phyloP scores from a whole-genome alignment of 2,329 filamentous ascomycete genomes.

The Mariannaea sp. region DNA sequence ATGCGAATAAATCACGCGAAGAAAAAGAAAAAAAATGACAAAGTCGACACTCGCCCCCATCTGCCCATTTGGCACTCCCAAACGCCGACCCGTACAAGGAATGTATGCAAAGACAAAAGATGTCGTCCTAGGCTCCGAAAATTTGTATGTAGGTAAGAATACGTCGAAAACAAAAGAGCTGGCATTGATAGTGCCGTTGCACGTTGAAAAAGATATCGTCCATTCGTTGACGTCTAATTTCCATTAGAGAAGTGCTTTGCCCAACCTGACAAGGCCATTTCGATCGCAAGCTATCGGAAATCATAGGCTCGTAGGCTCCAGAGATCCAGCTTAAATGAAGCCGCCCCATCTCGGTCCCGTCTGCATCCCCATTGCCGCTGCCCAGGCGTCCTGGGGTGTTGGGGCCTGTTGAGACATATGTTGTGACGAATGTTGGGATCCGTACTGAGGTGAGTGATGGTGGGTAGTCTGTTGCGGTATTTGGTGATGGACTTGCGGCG shows the following conservation, averaged over 20 bases:
- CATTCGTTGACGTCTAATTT: slow-evolving; percentile 23
- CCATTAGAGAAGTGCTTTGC: slow-evolving; percentile 17
- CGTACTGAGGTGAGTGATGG: background rate
- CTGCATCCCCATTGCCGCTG: slow-evolving; percentile 40
- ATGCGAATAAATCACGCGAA: slow-evolving; percentile 10
- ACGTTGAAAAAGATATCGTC: slow-evolving; percentile 18
- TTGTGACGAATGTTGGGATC: background rate
- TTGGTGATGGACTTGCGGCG: slow-evolving; percentile 9
- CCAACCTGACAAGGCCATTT: slow-evolving; percentile 9
- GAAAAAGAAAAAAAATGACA: slow-evolving; percentile 20
- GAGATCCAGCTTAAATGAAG: slow-evolving; percentile 40
- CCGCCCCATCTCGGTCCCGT: slow-evolving; percentile 39
- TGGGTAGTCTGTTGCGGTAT: background rate
- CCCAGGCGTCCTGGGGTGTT: slow-evolving; percentile 44
- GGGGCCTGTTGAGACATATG: slow-evolving; percentile 8
- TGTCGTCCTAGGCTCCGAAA: slow-evolving; percentile 31
- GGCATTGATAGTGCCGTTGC: background rate
- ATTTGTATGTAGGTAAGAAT: slow-evolving; percentile 25
- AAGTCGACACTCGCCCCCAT: slow-evolving; percentile 15
- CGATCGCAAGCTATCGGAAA: background rate
- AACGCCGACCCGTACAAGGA: slow-evolving; percentile 33
- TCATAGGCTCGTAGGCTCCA: slow-evolving; percentile 1
- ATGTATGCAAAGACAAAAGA: slow-evolving; percentile 24
- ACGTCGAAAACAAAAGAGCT: slow-evolving; percentile 16
- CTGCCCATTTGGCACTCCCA: slow-evolving; percentile 16